phyloP scores from a whole-genome alignment of 306 rosid genomes.

The Hippophae gyantsensis region DNA sequence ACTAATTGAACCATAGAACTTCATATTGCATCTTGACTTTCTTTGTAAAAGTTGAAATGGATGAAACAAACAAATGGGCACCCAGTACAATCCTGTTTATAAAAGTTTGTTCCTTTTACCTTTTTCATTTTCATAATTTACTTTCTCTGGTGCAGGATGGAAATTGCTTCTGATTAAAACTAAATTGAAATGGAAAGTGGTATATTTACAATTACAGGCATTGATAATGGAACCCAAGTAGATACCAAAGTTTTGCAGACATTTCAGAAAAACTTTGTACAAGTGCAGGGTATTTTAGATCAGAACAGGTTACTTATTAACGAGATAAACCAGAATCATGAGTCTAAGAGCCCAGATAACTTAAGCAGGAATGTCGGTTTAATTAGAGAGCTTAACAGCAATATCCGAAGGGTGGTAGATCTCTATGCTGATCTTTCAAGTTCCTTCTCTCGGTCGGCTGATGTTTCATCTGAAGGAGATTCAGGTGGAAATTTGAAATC shows the following conservation, averaged over 20 bases:
- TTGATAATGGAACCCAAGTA: constrained; percentile 48
- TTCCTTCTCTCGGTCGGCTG: constrained; percentile 55
- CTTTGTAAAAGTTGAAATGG: background rate
- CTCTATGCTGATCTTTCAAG: constrained; percentile 78
- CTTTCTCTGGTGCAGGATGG: constrained; percentile 34
- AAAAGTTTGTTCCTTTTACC: constrained; percentile 7
- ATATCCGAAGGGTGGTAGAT: constrained; percentile 87
- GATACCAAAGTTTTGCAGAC: constrained; percentile 57
- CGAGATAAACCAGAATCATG: constrained; percentile 86
- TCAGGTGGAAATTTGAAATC: constrained; percentile 65
- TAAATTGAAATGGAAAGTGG: constrained; percentile 57
- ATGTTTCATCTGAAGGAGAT: constrained; percentile 77
- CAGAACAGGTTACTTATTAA: constrained; percentile 77
- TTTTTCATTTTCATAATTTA: constrained; percentile 10
- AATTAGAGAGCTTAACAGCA: constrained; percentile 81
- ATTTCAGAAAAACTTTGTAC: constrained; percentile 75
- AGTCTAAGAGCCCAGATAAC: constrained; percentile 67
- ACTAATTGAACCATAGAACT: background rate
- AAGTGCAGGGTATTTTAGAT: constrained; percentile 85
- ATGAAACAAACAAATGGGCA: background rate
- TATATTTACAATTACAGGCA: constrained; percentile 52
- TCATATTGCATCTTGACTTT: constrained; percentile 1
- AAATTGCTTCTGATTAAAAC: constrained; percentile 24
- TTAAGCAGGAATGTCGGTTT: constrained; percentile 67
- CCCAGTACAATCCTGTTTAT: constrained; percentile 1